Evolutionary conservation across 2,329 filamentous ascomycete species (phyloP), one percentile per base, ranked within the genome.

Genomic region (Aspergillus nomiae): DNA sequence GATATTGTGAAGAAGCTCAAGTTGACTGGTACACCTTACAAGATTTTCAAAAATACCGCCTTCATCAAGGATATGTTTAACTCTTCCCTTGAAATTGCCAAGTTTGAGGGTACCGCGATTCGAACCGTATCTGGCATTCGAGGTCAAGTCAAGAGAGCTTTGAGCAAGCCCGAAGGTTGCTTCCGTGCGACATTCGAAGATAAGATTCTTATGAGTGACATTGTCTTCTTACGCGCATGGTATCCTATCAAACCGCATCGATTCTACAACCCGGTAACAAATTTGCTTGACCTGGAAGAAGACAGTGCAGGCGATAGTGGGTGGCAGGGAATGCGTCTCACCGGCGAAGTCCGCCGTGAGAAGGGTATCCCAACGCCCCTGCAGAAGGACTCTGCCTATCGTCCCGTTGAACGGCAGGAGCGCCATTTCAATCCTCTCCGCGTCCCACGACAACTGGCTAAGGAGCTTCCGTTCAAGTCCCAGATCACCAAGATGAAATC

Each of bases 1-100:
- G 95, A 99, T 77, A 98, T 99, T 68, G 95, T 99, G 78, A 99
- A 99, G 86, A 99, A 99, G 84, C 89, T 99, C 74, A 99, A 99
- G 80, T 87, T 99, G 56, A 97, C 93, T 0, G 95, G 95, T 64
- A 85, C 88, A 55, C 94, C 95, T 1, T 96, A 95, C 86, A 98
- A 98, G 82, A 96, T 98, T 79, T 98, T 96, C 87, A 97, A 97
- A 81, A 99, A 99, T 82, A 99, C 95, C 0, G 94, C 95, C 45
- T 99, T 99, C 77, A 93, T 99, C 81, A 96, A 95, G 78, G 92
- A 96, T 81, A 99, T 99, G 95, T 99, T 99, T 85, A 93, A 88
- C 75, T 90, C 90, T 0, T 86, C 92, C 0, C 88, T 99, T 48
- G 95, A 99, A 77, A 95, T 99, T 68, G 94, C 95, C 73, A 99